Evolutionary conservation across 2,329 filamentous ascomycete genomes (phyloP).

Genomic region (Arthrobotrys pseudoclavata): DNA sequence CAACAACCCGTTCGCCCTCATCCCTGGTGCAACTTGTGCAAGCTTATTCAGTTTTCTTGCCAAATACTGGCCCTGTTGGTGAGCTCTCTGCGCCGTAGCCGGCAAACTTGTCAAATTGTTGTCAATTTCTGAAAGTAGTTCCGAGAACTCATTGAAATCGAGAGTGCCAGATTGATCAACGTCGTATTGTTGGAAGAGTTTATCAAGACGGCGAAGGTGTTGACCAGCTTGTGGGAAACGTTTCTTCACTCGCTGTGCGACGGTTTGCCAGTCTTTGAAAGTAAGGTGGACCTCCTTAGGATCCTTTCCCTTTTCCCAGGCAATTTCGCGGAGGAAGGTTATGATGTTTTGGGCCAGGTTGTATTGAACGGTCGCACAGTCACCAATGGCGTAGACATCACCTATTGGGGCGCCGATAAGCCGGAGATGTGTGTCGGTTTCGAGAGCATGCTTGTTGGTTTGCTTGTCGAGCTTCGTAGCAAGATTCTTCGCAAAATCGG

Average conservation of each 20-base stretch:
- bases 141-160: constrained; percentile 90
- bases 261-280: constrained; percentile 87
- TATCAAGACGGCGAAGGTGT: constrained; percentile 89
- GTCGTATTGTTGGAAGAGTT: constrained; percentile 91
- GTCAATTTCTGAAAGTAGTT: constrained; percentile 92
- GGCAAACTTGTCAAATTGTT: constrained; percentile 93
- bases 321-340: constrained; percentile 86
- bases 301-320: constrained; percentile 91
- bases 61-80: constrained; percentile 95
- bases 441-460: constrained; percentile 89
- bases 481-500: constrained; percentile 81
- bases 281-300: constrained; percentile 88
- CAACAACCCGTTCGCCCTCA: constrained; percentile 82
- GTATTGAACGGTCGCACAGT: constrained; percentile 97
- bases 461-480: constrained; percentile 83
- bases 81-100: constrained; percentile 93
- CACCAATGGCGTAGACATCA: constrained; percentile 95
- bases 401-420: constrained; percentile 89
- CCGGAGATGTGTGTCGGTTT: constrained; percentile 93
- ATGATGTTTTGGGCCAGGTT: constrained; percentile 93
- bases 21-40: constrained; percentile 79
- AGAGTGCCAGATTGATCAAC: constrained; percentile 92
- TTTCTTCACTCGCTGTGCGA: constrained; percentile 82
- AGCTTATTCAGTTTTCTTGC: constrained; percentile 95
- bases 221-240: constrained; percentile 91